A percentile compares a stretch with the other conserved stretches of the same genome.
Conservation (phyloP, 305 asterid species). For the Fraxinus dipetala region DNA sequence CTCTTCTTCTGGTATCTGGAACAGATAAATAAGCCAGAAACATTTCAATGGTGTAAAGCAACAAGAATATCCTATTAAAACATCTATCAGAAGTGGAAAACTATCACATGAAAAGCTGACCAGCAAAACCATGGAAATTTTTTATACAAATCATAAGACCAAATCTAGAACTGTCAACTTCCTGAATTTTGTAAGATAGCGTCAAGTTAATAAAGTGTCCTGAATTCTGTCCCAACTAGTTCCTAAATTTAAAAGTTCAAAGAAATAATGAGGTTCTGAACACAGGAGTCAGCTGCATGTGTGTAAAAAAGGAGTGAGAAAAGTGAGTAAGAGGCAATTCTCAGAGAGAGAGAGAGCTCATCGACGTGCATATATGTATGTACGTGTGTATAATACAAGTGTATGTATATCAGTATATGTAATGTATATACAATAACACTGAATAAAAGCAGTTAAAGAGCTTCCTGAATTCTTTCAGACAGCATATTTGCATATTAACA, state of each 20-base stretch:
- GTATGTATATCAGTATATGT: neutral
- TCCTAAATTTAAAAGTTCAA: neutral
- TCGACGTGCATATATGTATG: neutral
- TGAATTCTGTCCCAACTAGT: neutral
- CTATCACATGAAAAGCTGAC: neutral
- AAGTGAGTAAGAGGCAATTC: neutral
- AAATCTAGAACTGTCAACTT: neutral
- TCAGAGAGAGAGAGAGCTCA: neutral
- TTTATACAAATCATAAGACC: neutral
- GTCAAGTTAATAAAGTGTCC: neutral
- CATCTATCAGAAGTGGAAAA: neutral
- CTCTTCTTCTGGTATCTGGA: conserved; percentile 78
- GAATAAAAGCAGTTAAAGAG: neutral
- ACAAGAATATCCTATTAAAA: neutral
- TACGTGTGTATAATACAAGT: neutral
- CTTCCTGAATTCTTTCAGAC: neutral
- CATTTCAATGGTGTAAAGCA: neutral
- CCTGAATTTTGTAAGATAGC: neutral
- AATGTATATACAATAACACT: neutral
- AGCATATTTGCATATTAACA: neutral
- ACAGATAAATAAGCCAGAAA: conserved; percentile 5
- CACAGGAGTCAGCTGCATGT: neutral
- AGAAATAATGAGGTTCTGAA: neutral
- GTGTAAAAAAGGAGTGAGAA: neutral
- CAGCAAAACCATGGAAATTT: neutral